Evolutionary conservation across 352 stramenopile genomes (phyloP), one percentile per base, ranked within the genome.

Genomic region (Saprolegnia diclina): DNA sequence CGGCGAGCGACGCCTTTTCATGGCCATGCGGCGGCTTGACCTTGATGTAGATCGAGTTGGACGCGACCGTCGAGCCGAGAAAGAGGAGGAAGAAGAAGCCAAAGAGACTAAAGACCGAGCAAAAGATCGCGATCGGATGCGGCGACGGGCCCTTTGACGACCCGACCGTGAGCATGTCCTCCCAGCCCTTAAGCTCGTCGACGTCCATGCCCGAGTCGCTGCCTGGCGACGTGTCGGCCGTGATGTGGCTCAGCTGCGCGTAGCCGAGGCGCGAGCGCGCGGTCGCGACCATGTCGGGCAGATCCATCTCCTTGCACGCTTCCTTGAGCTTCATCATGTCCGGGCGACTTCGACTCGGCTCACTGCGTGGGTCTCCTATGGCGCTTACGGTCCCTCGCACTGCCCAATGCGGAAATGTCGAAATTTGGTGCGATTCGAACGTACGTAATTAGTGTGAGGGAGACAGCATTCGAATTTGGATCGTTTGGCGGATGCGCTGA

Each of bases 31-130:
- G 71, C 10, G 86, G 86, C 26, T 81, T 79, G 50, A 92, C 84
- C 56, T 88, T 88, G 74, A 94, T 94, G 70, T 90, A 94, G 22
- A 94, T 79, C 64, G 86, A 94, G 73, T 94, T 89, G 76, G 82
- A 92, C 73, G 75, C 87, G 44, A 94, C 84, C 56, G 91, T 91
- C 59, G 80, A 90, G 24, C 86, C 86, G n/a, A 94, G 76, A 37
- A 94, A 91, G 50, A 94, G 68, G 6, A 69, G 63, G 26, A 69
- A 69, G 38, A 69, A 69, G 53, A 69, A 69, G 14, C 63, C 63
- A 69, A 69, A 69, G 16, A 61, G 19, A 29, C 63, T 69, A 38
- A 69, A 61, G 35, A 69, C 54, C 45, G 63, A 52, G 50, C 63
- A 69, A 19, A 48, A 4, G 21, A 69, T 69, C 37, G 63, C 63